Conservation (phyloP, 1,139 yeast species). For the Yamadazyma friedrichii region DNA sequence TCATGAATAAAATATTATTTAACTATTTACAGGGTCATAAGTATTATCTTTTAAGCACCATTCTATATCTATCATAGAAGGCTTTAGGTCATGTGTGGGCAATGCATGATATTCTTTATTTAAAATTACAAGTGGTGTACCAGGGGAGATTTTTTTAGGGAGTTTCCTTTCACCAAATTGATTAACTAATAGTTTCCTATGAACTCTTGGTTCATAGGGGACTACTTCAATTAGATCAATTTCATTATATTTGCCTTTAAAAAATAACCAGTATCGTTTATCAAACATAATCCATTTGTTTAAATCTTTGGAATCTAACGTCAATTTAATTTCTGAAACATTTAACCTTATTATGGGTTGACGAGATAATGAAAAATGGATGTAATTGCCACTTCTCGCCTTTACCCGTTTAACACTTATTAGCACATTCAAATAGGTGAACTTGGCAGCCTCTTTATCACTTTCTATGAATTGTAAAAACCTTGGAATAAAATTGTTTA, state of each 20-base stretch:
- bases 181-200: conserved; percentile 8
- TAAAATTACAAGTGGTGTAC: conserved; percentile 15
- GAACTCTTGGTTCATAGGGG: conserved; percentile 21
- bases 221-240: conserved; percentile 12
- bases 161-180: conserved; percentile 8
- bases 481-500: conserved; percentile 30
- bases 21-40: conserved; percentile 6
- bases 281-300: conserved; percentile 36
- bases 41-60: conserved; percentile 21
- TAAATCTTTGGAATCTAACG: conserved; percentile 13
- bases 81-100: conserved; percentile 20
- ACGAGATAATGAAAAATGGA: conserved; percentile 17
- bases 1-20: neutral
- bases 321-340: conserved; percentile 12
- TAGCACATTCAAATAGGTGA: conserved; percentile 23
- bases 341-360: conserved; percentile 24
- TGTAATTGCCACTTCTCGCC: conserved; percentile 6
- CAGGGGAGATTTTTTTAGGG: conserved; percentile 8
- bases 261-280: conserved; percentile 34
- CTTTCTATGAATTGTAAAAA: conserved; percentile 2
- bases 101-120: conserved; percentile 16
- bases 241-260: conserved; percentile 11
- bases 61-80: conserved; percentile 15
- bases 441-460: conserved; percentile 7
- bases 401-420: conserved; percentile 18